These are phyloP conservation scores for Durio zibethinus DNA, from an alignment of 345 rosid genomes.

Conservation along the genomic window DNA sequence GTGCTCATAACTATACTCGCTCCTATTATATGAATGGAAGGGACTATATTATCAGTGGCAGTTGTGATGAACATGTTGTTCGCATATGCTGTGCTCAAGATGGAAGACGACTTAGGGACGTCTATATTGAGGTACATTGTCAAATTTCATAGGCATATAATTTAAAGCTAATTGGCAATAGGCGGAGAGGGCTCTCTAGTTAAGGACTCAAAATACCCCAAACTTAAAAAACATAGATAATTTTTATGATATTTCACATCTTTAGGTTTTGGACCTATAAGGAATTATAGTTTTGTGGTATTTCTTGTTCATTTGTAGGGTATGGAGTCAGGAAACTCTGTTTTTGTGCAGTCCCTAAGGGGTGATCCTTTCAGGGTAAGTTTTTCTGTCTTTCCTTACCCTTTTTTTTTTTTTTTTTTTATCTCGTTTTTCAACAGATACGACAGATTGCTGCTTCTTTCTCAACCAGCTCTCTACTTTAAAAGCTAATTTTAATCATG, in stretches of 20 bases:
- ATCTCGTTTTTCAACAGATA: background rate
- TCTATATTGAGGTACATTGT: conserved; percentile 40
- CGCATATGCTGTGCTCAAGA: conserved; percentile 51
- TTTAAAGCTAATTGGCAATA: background rate
- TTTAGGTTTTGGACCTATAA: background rate
- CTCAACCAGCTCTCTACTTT: background rate
- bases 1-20: conserved; percentile 47
- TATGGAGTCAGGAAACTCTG: conserved; percentile 34
- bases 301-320: conserved; percentile 25
- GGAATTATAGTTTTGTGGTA: background rate
- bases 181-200: background rate
- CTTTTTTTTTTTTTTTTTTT: background rate
- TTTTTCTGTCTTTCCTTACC: background rate
- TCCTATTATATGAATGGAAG: conserved; percentile 58
- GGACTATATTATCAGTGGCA: conserved; percentile 56
- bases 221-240: background rate
- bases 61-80: conserved; percentile 48
- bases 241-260: background rate
- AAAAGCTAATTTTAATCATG: background rate
- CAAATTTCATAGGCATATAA: background rate
- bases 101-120: conserved; percentile 54
- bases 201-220: background rate
- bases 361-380: conserved; percentile 61
- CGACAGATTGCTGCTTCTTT: background rate
- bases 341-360: conserved; percentile 53